These are phyloP conservation scores for Thielaviopsis musarum DNA, from an alignment of 2,329 filamentous ascomycete genomes.

Conservation along the genomic window DNA sequence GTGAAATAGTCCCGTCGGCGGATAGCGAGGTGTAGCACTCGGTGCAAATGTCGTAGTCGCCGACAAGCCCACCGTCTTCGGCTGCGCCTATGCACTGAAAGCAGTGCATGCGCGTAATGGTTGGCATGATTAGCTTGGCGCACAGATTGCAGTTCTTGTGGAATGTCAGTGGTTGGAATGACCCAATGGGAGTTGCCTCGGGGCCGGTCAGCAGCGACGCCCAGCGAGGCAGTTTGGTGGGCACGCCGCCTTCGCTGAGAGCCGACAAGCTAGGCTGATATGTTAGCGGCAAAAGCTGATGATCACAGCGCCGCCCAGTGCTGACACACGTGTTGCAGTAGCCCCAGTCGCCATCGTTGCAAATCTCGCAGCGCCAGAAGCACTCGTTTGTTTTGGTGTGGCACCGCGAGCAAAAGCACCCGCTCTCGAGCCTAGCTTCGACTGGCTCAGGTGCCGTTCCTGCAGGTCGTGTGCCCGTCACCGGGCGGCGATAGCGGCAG, in stretches of 20 bases:
- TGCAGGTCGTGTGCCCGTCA: background rate
- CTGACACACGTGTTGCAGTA: conserved; percentile 83
- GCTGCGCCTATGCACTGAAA: conserved; percentile 45
- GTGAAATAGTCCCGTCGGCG: conserved; percentile 44
- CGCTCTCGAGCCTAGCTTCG: conserved; percentile 53
- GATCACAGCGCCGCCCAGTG: conserved; percentile 62
- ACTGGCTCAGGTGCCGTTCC: conserved; percentile 43
- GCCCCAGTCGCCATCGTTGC: conserved; percentile 89
- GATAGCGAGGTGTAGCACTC: conserved; percentile 59
- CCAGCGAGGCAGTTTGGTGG: conserved; percentile 23
- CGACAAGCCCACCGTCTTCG: conserved; percentile 30
- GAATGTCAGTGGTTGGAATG: conserved; percentile 54
- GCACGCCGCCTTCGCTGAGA: background rate
- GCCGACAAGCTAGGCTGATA: conserved; percentile 30
- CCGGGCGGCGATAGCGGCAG: conserved; percentile 36
- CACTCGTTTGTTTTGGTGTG: conserved; percentile 58
- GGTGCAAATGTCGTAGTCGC: conserved; percentile 78
- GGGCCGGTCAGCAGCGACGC: conserved; percentile 32
- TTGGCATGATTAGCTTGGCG: conserved; percentile 51
- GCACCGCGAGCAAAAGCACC: conserved; percentile 73
- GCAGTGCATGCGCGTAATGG: conserved; percentile 62
- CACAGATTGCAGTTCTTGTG: conserved; percentile 68
- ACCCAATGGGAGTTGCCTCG: conserved; percentile 28
- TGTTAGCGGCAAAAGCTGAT: conserved; percentile 61
- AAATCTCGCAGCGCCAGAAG: conserved; percentile 76